Evolutionary conservation across 2,329 filamentous ascomycete genomes (phyloP), one percentile per base, ranked within the genome.

Genomic region (Fusarium odoratissimum): DNA sequence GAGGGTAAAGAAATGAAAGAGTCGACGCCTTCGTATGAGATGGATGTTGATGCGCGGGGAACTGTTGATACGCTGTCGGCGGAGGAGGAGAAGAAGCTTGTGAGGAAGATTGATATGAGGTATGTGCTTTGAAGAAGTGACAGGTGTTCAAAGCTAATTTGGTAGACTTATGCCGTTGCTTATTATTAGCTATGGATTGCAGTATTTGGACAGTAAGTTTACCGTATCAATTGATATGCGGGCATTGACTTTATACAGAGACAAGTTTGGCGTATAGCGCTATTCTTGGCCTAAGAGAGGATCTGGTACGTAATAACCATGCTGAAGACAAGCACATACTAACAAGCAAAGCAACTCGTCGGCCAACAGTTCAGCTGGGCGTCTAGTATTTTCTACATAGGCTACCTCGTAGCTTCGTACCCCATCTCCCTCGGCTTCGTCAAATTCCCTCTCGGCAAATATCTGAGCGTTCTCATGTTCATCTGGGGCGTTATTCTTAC

Each of bases 291-390:
- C 44, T 67, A 1, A 40, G 61, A 51, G 61, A 67, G 6, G 64
- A 67, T 7, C 9, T 67, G 13, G 62, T 65, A 48, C 1, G 23
- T 28, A 6, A 1, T 9, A 5, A 16, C 2, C 10, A 13, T 21
- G 1, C 1, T 1, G 4, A 21, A 44, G 2, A 9, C 25, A 11
- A 14, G 17, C 3, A 5, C 1, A 7, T 2, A n/a, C 35, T 35
- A 23, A 65, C 28, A 5, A 33, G 0, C 3, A 0, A 9, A 65
- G 62, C 10, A 60, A 21, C 61, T 67, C 6, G 51, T 66, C 2
- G 64, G 64, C 1, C 64, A 67, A 0, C 61, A 67, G 40, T 67
- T 66, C 33, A 66, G 61, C 17, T 67, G 64, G 64, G 61, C 64
- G 1, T 67, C 64, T 0, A 66, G 61, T 1, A 64, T 67, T 8